Evolutionary conservation across 352 stramenopile species (phyloP), one percentile per base, ranked within the genome.

Genomic region (Elongisporangium senticosum): DNA sequence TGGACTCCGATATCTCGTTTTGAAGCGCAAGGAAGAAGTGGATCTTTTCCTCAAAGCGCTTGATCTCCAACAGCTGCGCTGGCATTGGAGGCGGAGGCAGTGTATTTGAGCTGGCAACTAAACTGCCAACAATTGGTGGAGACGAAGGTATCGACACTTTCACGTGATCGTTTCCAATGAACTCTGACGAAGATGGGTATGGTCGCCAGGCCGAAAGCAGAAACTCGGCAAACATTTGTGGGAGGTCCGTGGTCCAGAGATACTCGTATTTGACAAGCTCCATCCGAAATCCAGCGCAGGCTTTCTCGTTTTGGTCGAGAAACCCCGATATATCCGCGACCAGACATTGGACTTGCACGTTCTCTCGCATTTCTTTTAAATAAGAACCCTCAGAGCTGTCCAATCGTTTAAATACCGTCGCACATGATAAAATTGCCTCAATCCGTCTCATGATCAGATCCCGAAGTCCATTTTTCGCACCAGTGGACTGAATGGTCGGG

Each of bases 191-290:
- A 43, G 8, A 6, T 17, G 69, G 72, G 49, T 78, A 78, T 17
- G 70, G 70, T 14, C 59, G 70, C 82, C 88, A 92, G 17, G 80
- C 85, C 0, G 76, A 84, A 3, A 64, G 53, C 1, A 96, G 71
- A 62, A 98, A 98, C 50, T 84, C 58, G 1, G 71, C 47, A 37
- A 98, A 97, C 77, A 97, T 96, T 21, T 86, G 71, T 13, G 93
- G 67, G 24, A 97, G 64, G 51, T 98, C 89, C 2, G 90, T 96
- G 11, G 77, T 93, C 90, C 90, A 98, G 10, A 98, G 60, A 66
- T 97, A 97, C 51, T 96, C 86, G 62, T 96, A 98, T 59, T 95
- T 96, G 10, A 70, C 79, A n/a, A 96, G 75, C 19, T 92, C 78
- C 7, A 67, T 48, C 19, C 84, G 79, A 49, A 83, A 93, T 2